phyloP scores from a whole-genome alignment of 257 asterid species.

The Nicotiana undulata region DNA sequence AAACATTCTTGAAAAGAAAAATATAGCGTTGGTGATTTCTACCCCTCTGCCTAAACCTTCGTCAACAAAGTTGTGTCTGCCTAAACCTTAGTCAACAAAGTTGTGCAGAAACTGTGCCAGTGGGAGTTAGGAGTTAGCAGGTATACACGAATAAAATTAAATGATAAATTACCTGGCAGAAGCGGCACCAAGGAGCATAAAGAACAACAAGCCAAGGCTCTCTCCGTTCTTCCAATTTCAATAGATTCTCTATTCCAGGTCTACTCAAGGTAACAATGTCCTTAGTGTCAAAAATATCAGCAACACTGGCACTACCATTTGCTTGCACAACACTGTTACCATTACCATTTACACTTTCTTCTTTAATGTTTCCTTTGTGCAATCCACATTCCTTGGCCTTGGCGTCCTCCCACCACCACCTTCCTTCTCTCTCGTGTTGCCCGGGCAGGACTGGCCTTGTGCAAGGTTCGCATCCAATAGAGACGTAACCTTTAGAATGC shows the following conservation, averaged over 20 bases:
- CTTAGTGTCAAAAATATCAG: slow-evolving; percentile 45
- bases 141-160: not conserved
- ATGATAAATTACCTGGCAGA: slow-evolving; percentile 42
- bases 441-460: slow-evolving; percentile 76
- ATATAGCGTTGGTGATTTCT: too few relatives aligned
- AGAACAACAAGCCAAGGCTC: slow-evolving; percentile 78
- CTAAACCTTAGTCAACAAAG: not conserved
- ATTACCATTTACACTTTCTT: slow-evolving; percentile 30
- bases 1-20: not conserved
- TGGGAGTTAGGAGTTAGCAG: not conserved
- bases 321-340: slow-evolving; percentile 13
- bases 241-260: slow-evolving; percentile 65
- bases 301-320: slow-evolving; percentile 25
- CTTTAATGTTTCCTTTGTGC: slow-evolving; percentile 78
- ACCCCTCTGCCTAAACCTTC: not conserved
- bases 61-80: not conserved
- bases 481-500: slow-evolving; percentile 64
- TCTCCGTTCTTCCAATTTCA: slow-evolving; percentile 48
- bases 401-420: slow-evolving; percentile 99
- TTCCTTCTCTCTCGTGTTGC: slow-evolving; percentile 90
- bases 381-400: slow-evolving; percentile 89
- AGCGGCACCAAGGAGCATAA: slow-evolving; percentile 85
- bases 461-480: slow-evolving; percentile 91
- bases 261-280: slow-evolving; percentile 47
- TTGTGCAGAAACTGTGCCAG: not conserved